phyloP scores from a whole-genome alignment of 108 stramenopile species.

The Aurantiochytrium sp. region DNA sequence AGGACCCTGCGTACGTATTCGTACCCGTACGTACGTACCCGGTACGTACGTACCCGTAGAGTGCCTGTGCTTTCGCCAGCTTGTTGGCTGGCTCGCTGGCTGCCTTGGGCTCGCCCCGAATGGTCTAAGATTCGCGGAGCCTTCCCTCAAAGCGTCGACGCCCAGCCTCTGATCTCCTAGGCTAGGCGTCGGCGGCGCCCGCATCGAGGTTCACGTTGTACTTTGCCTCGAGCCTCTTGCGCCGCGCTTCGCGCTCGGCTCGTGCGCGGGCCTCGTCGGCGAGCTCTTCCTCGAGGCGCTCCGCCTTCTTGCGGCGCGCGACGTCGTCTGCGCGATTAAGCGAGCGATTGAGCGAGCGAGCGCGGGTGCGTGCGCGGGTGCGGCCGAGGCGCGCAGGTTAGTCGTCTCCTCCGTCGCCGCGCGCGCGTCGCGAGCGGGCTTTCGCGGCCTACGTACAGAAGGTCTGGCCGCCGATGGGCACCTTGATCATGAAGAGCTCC shows the following conservation, averaged over 20 bases:
- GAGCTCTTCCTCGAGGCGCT: not conserved
- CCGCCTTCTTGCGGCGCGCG: not conserved
- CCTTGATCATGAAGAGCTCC: conserved; percentile 33
- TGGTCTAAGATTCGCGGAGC: too few relatives aligned
- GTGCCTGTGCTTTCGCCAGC: too few relatives aligned
- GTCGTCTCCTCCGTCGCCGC: not conserved
- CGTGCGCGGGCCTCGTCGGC: not conserved
- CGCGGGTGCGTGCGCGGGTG: too few relatives aligned
- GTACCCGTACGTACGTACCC: too few relatives aligned
- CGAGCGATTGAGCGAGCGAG: too few relatives aligned
- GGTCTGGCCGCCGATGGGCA: conserved; percentile 4
- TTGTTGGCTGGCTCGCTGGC: too few relatives aligned
- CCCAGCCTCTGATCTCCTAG: too few relatives aligned
- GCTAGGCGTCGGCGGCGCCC: too few relatives aligned
- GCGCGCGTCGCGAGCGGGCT: not conserved
- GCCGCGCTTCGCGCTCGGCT: not conserved
- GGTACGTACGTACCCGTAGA: too few relatives aligned
- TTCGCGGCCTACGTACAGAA: not conserved
- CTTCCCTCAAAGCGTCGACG: too few relatives aligned
- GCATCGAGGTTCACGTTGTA: not conserved
- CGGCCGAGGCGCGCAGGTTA: not conserved
- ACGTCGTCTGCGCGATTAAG: not conserved
- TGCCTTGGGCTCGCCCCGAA: too few relatives aligned
- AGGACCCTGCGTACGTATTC: too few relatives aligned
- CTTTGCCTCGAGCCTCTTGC: conserved; percentile 8